These are phyloP conservation scores for Pseudogymnoascus sp. DNA, from an alignment of 2,329 filamentous ascomycete species.

Conservation along the genomic window DNA sequence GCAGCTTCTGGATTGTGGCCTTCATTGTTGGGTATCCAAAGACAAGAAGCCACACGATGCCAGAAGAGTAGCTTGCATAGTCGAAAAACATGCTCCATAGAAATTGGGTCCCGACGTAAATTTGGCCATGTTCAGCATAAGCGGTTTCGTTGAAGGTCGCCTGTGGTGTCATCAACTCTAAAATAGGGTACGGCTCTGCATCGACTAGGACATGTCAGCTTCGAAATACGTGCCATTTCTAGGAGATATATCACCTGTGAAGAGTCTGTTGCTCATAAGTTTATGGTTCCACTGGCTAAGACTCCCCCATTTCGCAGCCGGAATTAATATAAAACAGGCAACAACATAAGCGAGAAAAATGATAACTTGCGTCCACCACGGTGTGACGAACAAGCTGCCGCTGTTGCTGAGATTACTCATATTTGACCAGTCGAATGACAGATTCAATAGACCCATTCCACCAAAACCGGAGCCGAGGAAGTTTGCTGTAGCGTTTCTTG, in stretches of 20 bases:
- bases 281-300: constrained; percentile 42
- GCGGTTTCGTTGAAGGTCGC: constrained; percentile 31
- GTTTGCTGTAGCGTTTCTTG: constrained; percentile 47
- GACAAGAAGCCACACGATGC: constrained; percentile 48
- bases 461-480: constrained; percentile 53
- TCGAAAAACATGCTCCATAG: constrained; percentile 53
- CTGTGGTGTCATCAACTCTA: constrained; percentile 27
- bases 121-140: constrained; percentile 40
- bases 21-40: constrained; percentile 44
- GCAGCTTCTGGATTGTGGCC: constrained; percentile 36
- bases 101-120: constrained; percentile 49
- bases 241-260: constrained; percentile 32
- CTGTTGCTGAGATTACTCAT: constrained; percentile 37
- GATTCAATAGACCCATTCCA: constrained; percentile 52
- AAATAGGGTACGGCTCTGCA: constrained; percentile 26
- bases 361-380: constrained; percentile 51
- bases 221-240: constrained; percentile 35
- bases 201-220: neutral
- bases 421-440: constrained; percentile 53
- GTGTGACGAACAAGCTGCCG: constrained; percentile 44
- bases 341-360: constrained; percentile 46
- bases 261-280: constrained; percentile 50
- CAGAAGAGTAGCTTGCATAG: constrained; percentile 50
- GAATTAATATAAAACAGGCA: constrained; percentile 50
- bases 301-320: constrained; percentile 49